Conservation (phyloP, 2,329 filamentous ascomycete species). For the Lanzia echinophila region DNA sequence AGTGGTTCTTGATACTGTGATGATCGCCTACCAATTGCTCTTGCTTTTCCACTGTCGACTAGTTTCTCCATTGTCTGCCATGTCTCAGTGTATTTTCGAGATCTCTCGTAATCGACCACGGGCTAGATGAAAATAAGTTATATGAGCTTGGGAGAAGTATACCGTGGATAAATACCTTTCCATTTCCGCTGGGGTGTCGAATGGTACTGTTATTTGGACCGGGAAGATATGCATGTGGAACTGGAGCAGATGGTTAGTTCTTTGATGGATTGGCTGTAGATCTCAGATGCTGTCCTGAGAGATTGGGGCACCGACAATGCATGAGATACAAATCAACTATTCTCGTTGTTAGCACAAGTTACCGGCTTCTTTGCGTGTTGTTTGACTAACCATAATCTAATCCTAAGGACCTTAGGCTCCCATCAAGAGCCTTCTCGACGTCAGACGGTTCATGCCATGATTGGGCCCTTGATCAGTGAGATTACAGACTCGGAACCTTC, state of each 20-base stretch:
- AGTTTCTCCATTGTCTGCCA: constrained; percentile 6
- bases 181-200: not conserved
- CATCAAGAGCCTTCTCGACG: not conserved
- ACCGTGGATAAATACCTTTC: constrained; percentile 1
- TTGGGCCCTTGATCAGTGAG: not conserved
- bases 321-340: constrained; percentile 5
- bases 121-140: not conserved
- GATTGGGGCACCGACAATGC: not conserved
- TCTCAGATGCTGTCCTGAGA: not conserved
- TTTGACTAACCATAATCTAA: not conserved
- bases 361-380: too few relatives aligned
- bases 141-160: too few relatives aligned
- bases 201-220: constrained; percentile 1
- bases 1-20: not conserved
- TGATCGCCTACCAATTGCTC: not conserved
- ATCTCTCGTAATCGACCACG: not conserved
- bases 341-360: not conserved
- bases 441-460: constrained; percentile 2
- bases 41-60: constrained; percentile 2
- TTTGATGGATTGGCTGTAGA: not conserved
- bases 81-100: not conserved
- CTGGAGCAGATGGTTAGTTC: not conserved
- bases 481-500: too few relatives aligned
- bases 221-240: constrained; percentile 3
- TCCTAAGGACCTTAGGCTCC: not conserved